phyloP scores from a whole-genome alignment of 352 stramenopile species.

The Pythium sukuiense region DNA sequence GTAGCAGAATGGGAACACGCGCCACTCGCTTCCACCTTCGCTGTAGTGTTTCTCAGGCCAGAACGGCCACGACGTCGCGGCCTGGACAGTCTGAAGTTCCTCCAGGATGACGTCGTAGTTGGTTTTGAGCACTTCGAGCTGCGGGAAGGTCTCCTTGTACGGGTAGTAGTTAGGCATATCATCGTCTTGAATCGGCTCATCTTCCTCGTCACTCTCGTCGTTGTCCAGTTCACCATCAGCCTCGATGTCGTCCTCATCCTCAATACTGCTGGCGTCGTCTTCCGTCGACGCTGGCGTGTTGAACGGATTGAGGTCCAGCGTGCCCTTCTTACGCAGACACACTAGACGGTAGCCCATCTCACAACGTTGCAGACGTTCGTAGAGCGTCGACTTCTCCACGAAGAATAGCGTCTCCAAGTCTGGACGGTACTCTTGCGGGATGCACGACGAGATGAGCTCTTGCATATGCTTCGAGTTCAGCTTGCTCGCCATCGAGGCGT shows the following conservation, averaged over 20 bases:
- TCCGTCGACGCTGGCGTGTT: conserved; percentile 21
- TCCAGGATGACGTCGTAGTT: conserved; percentile 77
- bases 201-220: conserved; percentile 35
- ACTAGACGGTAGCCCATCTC: conserved; percentile 33
- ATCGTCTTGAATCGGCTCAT: conserved; percentile 68
- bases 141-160: conserved; percentile 73
- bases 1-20: conserved; percentile 90
- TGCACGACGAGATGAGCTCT: conserved; percentile 19
- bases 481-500: conserved; percentile 30
- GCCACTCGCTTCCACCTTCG: conserved; percentile 69
- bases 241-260: conserved; percentile 30
- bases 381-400: conserved; percentile 27
- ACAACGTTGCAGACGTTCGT: conserved; percentile 19
- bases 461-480: conserved; percentile 26
- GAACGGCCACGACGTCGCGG: conserved; percentile 67
- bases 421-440: conserved; percentile 26
- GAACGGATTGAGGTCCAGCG: conserved; percentile 18
- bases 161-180: conserved; percentile 75
- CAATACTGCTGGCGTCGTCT: conserved; percentile 31
- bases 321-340: conserved; percentile 27
- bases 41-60: conserved; percentile 88
- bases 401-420: conserved; percentile 34
- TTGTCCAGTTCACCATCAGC: conserved; percentile 26
- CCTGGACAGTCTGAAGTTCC: conserved; percentile 65
- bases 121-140: conserved; percentile 70